These are phyloP conservation scores for Alternaria sp. DNA, from an alignment of 2,329 filamentous ascomycete species.

Conservation along the genomic window DNA sequence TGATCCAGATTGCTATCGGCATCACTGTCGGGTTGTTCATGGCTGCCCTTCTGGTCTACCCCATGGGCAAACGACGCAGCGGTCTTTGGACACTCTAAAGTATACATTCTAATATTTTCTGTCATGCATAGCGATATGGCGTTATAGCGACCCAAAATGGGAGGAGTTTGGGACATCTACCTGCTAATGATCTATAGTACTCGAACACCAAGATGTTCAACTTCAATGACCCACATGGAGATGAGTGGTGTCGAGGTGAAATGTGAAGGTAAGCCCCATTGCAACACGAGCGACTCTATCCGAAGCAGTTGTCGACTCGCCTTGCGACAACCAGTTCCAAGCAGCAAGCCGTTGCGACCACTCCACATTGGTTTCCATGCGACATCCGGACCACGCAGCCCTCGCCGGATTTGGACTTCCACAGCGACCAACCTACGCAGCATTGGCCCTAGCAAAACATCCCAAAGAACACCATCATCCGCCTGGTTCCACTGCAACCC, in stretches of 20 bases:
- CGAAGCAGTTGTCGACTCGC: conserved; percentile 6
- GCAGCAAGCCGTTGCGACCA: conserved; percentile 2
- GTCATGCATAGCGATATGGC: conserved; percentile 26
- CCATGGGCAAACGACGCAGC: conserved; percentile 56
- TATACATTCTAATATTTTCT: conserved; percentile 20
- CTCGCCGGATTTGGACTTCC: neutral
- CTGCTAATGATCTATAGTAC: conserved; percentile 30
- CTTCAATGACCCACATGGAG: conserved; percentile 9
- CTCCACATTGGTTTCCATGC: neutral
- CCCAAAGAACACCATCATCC: neutral
- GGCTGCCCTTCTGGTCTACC: conserved; percentile 57
- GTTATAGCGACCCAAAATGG: conserved; percentile 21
- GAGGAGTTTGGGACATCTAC: conserved; percentile 5
- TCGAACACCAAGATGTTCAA: conserved; percentile 16
- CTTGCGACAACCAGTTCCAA: conserved; percentile 7
- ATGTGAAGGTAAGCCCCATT: conserved; percentile 23
- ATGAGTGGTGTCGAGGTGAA: conserved; percentile 28
- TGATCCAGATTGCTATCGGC: conserved; percentile 60
- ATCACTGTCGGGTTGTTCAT: conserved; percentile 60
- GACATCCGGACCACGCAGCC: neutral
- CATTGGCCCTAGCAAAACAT: conserved; percentile 2
- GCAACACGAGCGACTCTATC: conserved; percentile 5
- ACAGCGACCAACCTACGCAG: neutral
- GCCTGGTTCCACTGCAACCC: neutral
- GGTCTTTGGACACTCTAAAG: conserved; percentile 43